Evolutionary conservation across 306 rosid genomes (phyloP), one percentile per base, ranked within the genome.

Genomic region (Cotoneaster glaucophyllus): DNA sequence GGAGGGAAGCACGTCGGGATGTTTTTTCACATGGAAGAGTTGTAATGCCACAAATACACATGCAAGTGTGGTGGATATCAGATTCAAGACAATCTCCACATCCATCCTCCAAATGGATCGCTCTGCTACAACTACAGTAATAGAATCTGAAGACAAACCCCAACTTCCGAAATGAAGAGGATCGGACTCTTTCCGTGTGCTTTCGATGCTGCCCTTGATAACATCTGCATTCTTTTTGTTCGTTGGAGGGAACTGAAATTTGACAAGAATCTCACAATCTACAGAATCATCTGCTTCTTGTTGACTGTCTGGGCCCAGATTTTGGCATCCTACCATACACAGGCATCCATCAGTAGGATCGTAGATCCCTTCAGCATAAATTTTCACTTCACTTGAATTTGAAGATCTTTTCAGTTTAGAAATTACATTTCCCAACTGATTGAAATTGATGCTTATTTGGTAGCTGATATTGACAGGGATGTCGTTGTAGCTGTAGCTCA

Each of bases 291-390:
- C 37, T 39, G 12, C 50, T 53, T 73, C 62, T 67, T 10, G 71
- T 34, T 39, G 11, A 61, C 25, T 28, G n/a, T 75, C 61, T 9
- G 71, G 64, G 43, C 34, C 34, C 56, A 81, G 39, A 68, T 79
- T 57, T 18, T 84, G 61, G 75, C 89, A 90, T 64, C 96, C 96
- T 21, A 90, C 74, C 96, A 88, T 88, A 44, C 96, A 90, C 80
- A 90, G 76, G 45, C 18, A 79, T 81, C 92, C 95, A 19, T 80
- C 21, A 73, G 69, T 72, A n/a, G 75, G 69, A 82, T 90, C 84
- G 81, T 87, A 87, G 11, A 70, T 28, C 74, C 95, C 95, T 77
- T 90, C 92, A 0, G 87, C 87, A n/a, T 71, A 69, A 69, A 87
- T 74, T 52, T 43, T 54, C 74, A 52, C 71, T 4, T 59, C 64